Evolutionary conservation across 257 asterid species (phyloP).

Genomic region (Petunia axillaris): DNA sequence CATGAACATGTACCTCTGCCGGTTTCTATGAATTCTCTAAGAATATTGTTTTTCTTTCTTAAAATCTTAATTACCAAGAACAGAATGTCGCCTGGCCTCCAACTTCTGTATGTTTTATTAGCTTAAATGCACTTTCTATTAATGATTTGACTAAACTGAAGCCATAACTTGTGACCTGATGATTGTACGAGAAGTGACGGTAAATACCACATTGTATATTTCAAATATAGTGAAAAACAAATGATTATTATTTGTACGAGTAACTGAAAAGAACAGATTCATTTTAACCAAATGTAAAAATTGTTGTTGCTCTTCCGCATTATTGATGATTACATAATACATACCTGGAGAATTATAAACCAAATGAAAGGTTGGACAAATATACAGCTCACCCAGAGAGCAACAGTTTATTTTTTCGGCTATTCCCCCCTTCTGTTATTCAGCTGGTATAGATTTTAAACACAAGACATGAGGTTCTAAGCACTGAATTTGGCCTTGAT

Average conservation of each 20-base stretch:
- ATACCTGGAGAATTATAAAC: not conserved
- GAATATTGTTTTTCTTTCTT: not conserved
- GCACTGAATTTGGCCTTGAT: slow-evolving; percentile 54
- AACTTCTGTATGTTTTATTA: not conserved
- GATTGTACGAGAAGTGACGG: not conserved
- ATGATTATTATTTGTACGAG: not conserved
- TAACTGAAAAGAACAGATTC: not conserved
- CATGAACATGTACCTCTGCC: not conserved
- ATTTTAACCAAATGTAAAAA: not conserved
- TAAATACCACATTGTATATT: not conserved
- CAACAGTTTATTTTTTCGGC: not conserved
- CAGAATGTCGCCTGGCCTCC: not conserved
- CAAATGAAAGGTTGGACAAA: not conserved
- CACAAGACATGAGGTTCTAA: not conserved
- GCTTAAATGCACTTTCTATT: not conserved
- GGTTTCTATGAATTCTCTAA: not conserved
- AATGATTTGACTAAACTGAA: not conserved
- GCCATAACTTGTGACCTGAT: not conserved
- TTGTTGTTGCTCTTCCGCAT: not conserved
- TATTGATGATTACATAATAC: not conserved
- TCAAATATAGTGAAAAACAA: not conserved
- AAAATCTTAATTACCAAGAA: not conserved
- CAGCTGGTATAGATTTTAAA: not conserved
- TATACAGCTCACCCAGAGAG: not conserved
- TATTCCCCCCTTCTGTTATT: not conserved